Base-by-base conservation (phyloP, 805 yeast genomes). In the Maudiozyma barnettii region DNA sequence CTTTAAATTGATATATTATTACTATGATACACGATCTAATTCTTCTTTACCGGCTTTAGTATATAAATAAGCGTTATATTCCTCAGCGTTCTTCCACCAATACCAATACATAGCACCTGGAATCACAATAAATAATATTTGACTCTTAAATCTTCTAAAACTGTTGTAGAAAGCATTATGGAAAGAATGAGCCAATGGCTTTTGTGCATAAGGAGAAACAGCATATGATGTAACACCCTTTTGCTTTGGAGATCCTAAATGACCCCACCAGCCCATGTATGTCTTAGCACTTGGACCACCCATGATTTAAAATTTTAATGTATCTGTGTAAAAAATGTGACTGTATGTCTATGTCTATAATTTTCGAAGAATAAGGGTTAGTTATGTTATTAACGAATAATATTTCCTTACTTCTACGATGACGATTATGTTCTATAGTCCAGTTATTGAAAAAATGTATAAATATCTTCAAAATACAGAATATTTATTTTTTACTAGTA, bases 201-300 rank as follows among this genome's bases (percentile, higher is more conserved):
- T 81, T 72, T 91, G 95, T 51, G 96, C 96, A 59, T 77, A 86
- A 52, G 96, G 95, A 55, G 99, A 85, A 54, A 93, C 89, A 48
- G 96, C 75, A 77, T 91, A 93, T 51, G 84, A 78, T 53, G 91
- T 84, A 55, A 84, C 75, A 73, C 87, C 83, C 70, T 86, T 86
- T 75, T 87, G 95, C 59, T 77, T 78, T 66, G 93, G 90, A 69
- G 85, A 77, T 52, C 95, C 95, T 65, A 89, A 70, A 73, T 75
- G 69, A 65, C 97, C 97, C 97, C 97, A 89, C 96, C 96, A 89
- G 60, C 97, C 97, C 91, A 86, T 82, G 65, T 84, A 89, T 63
- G 88, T 66, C 59, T 77, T 79, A 60, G 82, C 81, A 59, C 78
- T 78, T 66, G 83, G 83, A 64, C 83, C 86, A 66, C 78, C 84